These are phyloP conservation scores for Exutisphaerella laricina DNA, from an alignment of 2,329 filamentous ascomycete genomes.

Conservation along the genomic window DNA sequence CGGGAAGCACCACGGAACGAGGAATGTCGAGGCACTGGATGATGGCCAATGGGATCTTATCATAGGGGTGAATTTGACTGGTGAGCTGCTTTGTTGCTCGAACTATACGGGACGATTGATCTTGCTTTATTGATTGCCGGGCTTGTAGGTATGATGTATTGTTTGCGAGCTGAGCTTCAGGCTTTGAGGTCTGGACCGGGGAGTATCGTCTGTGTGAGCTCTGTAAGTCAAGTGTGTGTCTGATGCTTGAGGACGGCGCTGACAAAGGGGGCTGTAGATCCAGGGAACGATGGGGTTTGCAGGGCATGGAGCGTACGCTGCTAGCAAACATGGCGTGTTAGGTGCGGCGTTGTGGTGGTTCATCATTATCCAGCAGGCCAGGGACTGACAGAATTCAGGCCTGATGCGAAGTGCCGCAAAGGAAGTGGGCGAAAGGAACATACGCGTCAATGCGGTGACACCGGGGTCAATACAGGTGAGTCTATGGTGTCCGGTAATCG, in stretches of 20 bases:
- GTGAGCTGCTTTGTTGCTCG: slow-evolving; percentile 6
- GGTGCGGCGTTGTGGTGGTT: too few species aligned
- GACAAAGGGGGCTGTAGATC: too few species aligned
- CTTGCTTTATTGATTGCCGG: neutral
- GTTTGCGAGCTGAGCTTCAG: slow-evolving; percentile 45
- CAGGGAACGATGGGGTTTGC: slow-evolving; percentile 41
- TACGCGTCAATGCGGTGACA: slow-evolving; percentile 28
- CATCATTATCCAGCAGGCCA: too few species aligned
- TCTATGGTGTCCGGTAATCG: too few species aligned
- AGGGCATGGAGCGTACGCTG: slow-evolving; percentile 26
- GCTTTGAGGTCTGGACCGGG: slow-evolving; percentile 45
- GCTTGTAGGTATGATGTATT: slow-evolving; percentile 42
- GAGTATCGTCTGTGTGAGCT: slow-evolving; percentile 47
- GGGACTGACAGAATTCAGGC: too few species aligned
- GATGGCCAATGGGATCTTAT: slow-evolving; percentile 35
- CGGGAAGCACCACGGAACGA: slow-evolving; percentile 24
- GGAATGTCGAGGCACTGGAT: slow-evolving; percentile 25
- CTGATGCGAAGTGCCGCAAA: slow-evolving; percentile 27
- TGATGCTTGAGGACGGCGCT: too few species aligned
- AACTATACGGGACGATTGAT: neutral
- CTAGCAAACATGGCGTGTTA: slow-evolving; percentile 28
- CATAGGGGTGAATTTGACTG: slow-evolving; percentile 34
- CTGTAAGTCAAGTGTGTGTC: slow-evolving; percentile 5
- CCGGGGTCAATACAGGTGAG: slow-evolving; percentile 28
- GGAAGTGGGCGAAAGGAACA: slow-evolving; percentile 25